Percentiles rank a stretch among this genome's conserved stretches.
Conservation (phyloP, 1,284 basidiomycete genomes). For the Cryptococcus hybrid region DNA sequence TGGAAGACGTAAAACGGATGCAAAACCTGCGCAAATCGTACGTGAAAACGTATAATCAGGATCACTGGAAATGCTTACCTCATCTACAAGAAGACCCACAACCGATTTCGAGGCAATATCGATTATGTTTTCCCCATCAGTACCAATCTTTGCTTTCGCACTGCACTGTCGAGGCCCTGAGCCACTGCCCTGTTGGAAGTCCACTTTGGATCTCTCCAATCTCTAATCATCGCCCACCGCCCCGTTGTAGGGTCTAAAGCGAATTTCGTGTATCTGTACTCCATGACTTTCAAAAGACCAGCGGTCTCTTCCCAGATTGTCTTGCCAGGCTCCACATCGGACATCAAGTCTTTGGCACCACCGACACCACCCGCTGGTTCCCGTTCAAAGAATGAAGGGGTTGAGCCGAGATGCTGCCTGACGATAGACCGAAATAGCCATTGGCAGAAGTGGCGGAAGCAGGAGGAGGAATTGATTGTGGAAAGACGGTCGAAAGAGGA, state of each 20-base stretch:
- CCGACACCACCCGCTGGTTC: constrained; percentile 33
- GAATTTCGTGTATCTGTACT: constrained; percentile 84
- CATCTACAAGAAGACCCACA: constrained; percentile 79
- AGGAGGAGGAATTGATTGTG: constrained; percentile 36
- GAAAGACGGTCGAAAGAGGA: constrained; percentile 73
- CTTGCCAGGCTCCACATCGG: constrained; percentile 44
- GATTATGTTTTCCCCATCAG: constrained; percentile 85
- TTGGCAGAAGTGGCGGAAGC: constrained; percentile 20
- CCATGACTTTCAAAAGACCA: constrained; percentile 57
- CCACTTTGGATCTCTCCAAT: constrained; percentile 90
- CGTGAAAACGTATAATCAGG: constrained; percentile 6
- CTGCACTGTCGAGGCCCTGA: constrained; percentile 59
- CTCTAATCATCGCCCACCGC: constrained; percentile 77
- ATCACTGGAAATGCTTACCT: constrained; percentile 58
- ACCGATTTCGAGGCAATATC: constrained; percentile 88
- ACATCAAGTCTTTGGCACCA: constrained; percentile 43
- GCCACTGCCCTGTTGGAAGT: constrained; percentile 62
- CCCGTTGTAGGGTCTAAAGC: constrained; percentile 81
- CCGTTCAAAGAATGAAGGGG: constrained; percentile 28
- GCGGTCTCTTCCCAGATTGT: constrained; percentile 47
- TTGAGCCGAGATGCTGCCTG: constrained; percentile 2
- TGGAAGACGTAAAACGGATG: constrained; percentile 99
- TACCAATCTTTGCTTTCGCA: constrained; percentile 63
- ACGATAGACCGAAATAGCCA: not conserved
- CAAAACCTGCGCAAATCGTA: constrained; percentile 60